Conservation (phyloP, 148 eudicot genomes). For the Rhododendron ferrugineum region DNA sequence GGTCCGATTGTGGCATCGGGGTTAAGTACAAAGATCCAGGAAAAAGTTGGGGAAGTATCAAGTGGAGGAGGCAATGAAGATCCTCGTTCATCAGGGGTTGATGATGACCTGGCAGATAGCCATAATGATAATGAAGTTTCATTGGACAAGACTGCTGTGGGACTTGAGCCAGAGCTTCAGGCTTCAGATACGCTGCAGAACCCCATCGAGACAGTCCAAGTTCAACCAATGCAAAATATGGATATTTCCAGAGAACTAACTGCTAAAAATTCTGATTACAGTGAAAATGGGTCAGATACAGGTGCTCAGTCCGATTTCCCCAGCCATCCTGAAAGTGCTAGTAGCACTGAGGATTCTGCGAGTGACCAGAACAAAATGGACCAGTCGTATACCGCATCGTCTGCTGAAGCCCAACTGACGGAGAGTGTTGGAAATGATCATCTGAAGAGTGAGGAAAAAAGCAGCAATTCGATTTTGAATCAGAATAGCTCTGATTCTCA, state of each 20-base stretch:
- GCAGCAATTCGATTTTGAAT: slow-evolving; percentile 23
- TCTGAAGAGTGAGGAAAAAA: background rate
- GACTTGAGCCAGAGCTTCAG: slow-evolving; percentile 22
- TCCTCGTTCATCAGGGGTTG: slow-evolving; percentile 23
- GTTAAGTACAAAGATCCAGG: slow-evolving; percentile 37
- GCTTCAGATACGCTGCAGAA: slow-evolving; percentile 25
- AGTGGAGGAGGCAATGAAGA: slow-evolving; percentile 24
- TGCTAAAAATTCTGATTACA: slow-evolving; percentile 25
- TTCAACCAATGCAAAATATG: slow-evolving; percentile 24
- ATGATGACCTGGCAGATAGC: slow-evolving; percentile 20
- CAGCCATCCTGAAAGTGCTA: slow-evolving; percentile 19
- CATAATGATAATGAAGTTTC: slow-evolving; percentile 19
- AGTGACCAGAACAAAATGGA: slow-evolving; percentile 17
- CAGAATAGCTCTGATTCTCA: slow-evolving; percentile 37
- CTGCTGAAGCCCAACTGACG: slow-evolving; percentile 33
- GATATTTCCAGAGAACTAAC: slow-evolving; percentile 24
- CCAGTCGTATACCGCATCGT: slow-evolving; percentile 20
- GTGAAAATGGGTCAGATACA: slow-evolving; percentile 26
- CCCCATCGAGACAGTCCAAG: slow-evolving; percentile 23
- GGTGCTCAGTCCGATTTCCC: slow-evolving; percentile 19
- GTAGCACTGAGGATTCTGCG: slow-evolving; percentile 20
- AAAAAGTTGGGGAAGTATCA: slow-evolving; percentile 17
- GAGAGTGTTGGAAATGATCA: slow-evolving; percentile 22
- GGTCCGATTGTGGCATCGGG: slow-evolving; percentile 38
- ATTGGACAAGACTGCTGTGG: slow-evolving; percentile 18